These are phyloP conservation scores for Voacanga thouarsii DNA, from an alignment of 257 asterid genomes.

Conservation along the genomic window DNA sequence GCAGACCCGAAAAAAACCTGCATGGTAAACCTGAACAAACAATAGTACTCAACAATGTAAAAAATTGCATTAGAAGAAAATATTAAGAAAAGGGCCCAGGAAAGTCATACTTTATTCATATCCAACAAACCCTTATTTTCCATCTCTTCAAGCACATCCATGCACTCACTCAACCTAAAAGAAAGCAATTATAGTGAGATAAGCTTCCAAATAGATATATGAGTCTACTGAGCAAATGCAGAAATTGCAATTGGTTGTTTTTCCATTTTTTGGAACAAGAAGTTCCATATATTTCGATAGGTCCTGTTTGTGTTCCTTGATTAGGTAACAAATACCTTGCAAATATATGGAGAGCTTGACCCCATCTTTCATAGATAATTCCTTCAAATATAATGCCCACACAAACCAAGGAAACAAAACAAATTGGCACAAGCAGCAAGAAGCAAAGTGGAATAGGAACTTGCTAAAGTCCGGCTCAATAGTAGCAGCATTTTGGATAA, in stretches of 20 bases:
- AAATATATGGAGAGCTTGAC: background rate
- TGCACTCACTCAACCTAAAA: slow-evolving; percentile 75
- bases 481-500: background rate
- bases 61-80: slow-evolving; percentile 19
- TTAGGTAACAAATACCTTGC: background rate
- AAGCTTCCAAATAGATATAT: background rate
- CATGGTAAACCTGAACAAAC: slow-evolving; percentile 74
- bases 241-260: background rate
- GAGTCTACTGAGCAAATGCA: background rate
- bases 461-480: background rate
- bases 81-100: slow-evolving; percentile 14
- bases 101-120: slow-evolving; percentile 66
- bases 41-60: slow-evolving; percentile 15
- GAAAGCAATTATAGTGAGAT: background rate
- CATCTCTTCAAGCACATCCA: slow-evolving; percentile 82
- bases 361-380: background rate
- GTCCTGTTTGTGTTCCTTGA: background rate
- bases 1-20: slow-evolving; percentile 71
- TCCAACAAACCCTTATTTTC: slow-evolving; percentile 68
- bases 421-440: background rate
- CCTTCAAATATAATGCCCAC: background rate
- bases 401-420: background rate
- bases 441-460: background rate
- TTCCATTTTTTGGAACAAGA: background rate
- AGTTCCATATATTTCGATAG: too few species aligned